Base-by-base conservation (phyloP, 2,329 filamentous ascomycete genomes). In the Gremmenia infestans region DNA sequence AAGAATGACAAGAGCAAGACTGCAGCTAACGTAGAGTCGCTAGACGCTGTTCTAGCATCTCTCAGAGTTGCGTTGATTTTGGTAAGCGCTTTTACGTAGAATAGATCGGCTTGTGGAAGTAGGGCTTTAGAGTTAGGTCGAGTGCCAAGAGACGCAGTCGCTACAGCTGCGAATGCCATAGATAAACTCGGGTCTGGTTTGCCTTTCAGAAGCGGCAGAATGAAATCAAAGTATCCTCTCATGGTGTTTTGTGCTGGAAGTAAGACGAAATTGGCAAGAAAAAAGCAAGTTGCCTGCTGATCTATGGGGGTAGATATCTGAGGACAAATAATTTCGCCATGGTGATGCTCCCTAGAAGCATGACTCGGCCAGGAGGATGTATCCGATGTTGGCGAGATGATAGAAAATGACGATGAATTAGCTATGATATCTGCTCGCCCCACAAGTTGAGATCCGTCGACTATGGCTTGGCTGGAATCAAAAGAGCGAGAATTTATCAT, bases 1-100 rank as follows among this genome's bases (percentile, higher is more conserved):
- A 81, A 86, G n/a, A 83, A 68, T 0, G 81, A 79, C 32, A 86
- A 68, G 48, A 86, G 67, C 50, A 85, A 71, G 7, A 85, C 80
- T 0, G 81, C 77, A 2, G 79, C 81, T 14, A 86, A 62, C 0
- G 81, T 83, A 3, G 74, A 73, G 63, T 86, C 82, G 36, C 75
- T 70, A 53, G 72, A 76, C 45, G 76, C 75, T 52, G 70, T 65
- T n/a, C 72, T 70, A 0, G 76, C 75, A 57, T 83, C 74, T 55
- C 72, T 72, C 12, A 86, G 68, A 2, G 81, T 80, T 0, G 68
- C 60, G 54, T 80, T 79, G 0, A 81, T 81, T 15, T 74, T 71
- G 0, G 74, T 72, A 48, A 84, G 70, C 3, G 82, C 81, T 62
- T 74, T 75, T 5, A 76, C 76, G 60, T 85, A 85, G 60, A 77